Base-by-base conservation (phyloP, 1,284 basidiomycete genomes). In the Pyrrhoderma noxium region DNA sequence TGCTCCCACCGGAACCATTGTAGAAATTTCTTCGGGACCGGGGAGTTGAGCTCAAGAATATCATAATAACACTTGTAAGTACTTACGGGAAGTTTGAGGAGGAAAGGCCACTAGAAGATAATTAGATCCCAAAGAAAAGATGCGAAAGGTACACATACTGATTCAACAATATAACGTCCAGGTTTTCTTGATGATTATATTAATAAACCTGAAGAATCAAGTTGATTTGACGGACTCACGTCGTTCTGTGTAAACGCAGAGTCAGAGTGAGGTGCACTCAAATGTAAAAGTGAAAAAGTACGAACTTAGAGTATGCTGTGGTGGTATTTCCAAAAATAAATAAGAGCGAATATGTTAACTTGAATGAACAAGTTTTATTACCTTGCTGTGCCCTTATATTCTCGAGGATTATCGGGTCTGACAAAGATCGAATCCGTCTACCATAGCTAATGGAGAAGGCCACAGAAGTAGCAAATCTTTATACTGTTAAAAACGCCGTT, bases 371-470 rank as follows among this genome's bases (percentile, higher is more conserved):
- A n/a, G n/a, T n/a, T n/a, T n/a, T n/a, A n/a, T n/a, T 39, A 51
- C 49, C 42, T 21, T 37, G 18, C 34, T 42, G 35, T 8, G 51
- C 40, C 3, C 51, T 34, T n/a, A 45, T 23, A 25, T 59, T 57
- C 11, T 48, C 39, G 34, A 47, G 46, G 7, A 69, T 64, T 2
- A 65, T 51, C 4, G 61, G 57, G 42, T 69, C 65, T 2, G 63
- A 56, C 42, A 68, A 53, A 16, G 56, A 56, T 47, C 56, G 51
- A 8, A 67, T 60, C 34, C 69, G 58, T 7, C 60, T 60, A 14
- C 67, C 67, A 52, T 70, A 68, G 7, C 62, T 58, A 4, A 67
- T 59, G 27, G 57, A 62, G 35, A 66, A 61, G 9, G 62, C 63
- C 2, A 68, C 58, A 4, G 67, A 69, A n/a, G 63, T 61, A 1